These are phyloP conservation scores for Alternaria postmessia DNA, from an alignment of 2,329 filamentous ascomycete genomes.

Conservation along the genomic window DNA sequence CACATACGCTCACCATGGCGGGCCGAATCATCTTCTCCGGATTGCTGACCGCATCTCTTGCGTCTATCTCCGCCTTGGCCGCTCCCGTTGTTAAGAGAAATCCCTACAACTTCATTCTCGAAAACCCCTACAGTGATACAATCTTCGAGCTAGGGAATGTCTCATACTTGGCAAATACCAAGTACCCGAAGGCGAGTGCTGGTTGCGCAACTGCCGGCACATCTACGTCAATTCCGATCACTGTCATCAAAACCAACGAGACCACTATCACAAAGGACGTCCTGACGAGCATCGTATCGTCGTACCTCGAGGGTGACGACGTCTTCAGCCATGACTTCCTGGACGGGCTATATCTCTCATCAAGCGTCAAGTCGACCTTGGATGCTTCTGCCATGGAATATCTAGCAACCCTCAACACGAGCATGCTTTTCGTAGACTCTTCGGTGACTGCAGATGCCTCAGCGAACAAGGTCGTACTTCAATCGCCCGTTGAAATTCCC, in stretches of 20 bases:
- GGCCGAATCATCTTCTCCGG: slow-evolving; percentile 13
- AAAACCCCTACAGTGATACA: slow-evolving; percentile 39
- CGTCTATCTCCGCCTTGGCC: slow-evolving; percentile 16
- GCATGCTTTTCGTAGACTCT: slow-evolving; percentile 24
- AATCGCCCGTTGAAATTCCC: slow-evolving; percentile 22
- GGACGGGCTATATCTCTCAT: slow-evolving; percentile 42
- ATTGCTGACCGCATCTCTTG: slow-evolving; percentile 18
- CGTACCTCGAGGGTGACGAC: slow-evolving; percentile 48
- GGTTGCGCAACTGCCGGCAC: slow-evolving; percentile 9
- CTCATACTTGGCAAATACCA: slow-evolving; percentile 50
- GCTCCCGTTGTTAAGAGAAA: slow-evolving; percentile 29
- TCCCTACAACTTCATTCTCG: slow-evolving; percentile 26
- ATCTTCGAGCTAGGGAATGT: slow-evolving; percentile 49
- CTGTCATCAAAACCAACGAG: slow-evolving; percentile 42
- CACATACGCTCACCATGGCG: slow-evolving; percentile 15
- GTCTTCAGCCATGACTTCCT: slow-evolving; percentile 51
- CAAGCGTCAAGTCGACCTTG: slow-evolving; percentile 28
- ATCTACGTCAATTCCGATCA: slow-evolving; percentile 30
- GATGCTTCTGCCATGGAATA: slow-evolving; percentile 33
- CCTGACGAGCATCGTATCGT: slow-evolving; percentile 39
- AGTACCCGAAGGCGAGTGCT: slow-evolving; percentile 38
- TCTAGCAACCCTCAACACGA: slow-evolving; percentile 25
- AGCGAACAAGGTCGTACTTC: background rate
- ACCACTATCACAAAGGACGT: slow-evolving; percentile 37
- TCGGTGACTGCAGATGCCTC: slow-evolving; percentile 16